phyloP scores from a whole-genome alignment of 306 rosid species.

The Vicia villosa region DNA sequence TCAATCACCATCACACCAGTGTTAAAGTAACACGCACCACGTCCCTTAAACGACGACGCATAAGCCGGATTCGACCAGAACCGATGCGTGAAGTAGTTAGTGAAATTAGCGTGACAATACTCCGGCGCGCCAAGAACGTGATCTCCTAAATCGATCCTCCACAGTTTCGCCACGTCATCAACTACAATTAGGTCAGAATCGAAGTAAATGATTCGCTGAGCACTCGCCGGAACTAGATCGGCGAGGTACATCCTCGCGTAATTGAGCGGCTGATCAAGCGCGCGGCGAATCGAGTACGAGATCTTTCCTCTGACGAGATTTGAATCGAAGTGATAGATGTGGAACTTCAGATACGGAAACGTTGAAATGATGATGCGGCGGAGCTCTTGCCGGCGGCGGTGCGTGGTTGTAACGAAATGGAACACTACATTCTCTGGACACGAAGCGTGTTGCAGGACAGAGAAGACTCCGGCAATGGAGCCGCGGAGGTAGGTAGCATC shows the following conservation, averaged over 20 bases:
- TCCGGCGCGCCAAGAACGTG: constrained; percentile 89
- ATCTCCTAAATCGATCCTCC: constrained; percentile 60
- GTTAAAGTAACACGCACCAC: constrained; percentile 78
- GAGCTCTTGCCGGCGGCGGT: constrained; percentile 56
- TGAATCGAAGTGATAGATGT: constrained; percentile 72
- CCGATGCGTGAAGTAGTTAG: constrained; percentile 70
- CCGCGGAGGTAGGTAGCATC: constrained; percentile 89
- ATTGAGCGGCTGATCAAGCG: constrained; percentile 87
- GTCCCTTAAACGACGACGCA: constrained; percentile 59
- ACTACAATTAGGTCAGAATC: constrained; percentile 88
- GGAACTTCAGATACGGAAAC: constrained; percentile 73
- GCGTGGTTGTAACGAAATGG: constrained; percentile 73
- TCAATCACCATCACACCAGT: constrained; percentile 97
- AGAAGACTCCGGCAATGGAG: constrained; percentile 80
- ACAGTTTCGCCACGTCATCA: constrained; percentile 87
- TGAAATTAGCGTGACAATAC: constrained; percentile 90
- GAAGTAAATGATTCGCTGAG: constrained; percentile 75
- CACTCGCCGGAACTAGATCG: constrained; percentile 62
- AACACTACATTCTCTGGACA: constrained; percentile 84
- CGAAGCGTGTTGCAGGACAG: constrained; percentile 84
- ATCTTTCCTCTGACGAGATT: constrained; percentile 78
- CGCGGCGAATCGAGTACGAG: constrained; percentile 79
- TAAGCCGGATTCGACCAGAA: constrained; percentile 68
- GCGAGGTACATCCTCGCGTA: constrained; percentile 91
- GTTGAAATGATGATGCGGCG: constrained; percentile 66